Evolutionary conservation across 2,329 filamentous ascomycete species (phyloP), one percentile per base, ranked within the genome.

Genomic region (Talaromyces sp.): DNA sequence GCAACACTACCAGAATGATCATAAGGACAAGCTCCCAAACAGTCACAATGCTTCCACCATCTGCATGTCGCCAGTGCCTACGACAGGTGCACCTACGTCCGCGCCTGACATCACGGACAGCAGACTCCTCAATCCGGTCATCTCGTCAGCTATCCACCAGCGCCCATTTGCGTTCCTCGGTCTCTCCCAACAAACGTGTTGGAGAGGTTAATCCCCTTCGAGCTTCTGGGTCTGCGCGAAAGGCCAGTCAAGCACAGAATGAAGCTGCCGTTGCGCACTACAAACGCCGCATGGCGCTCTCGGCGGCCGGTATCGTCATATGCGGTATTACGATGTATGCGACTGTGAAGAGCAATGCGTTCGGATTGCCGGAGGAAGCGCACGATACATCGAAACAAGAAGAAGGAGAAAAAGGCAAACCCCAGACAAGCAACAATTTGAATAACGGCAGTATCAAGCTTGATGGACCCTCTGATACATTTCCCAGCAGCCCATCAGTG

Each of bases 241-340:
- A 52, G 33, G 15, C n/a, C 15, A 65, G 55, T 55, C 69, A 71
- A 48, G 63, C 51, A 33, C 62, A 41, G 53, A 51, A 53, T 58
- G 66, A 13, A 59, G 69, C 21, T 64, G 70, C 15, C 53, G 68
- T 60, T 39, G 65, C 65, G 4, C 64, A 66, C 41, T 67, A 66
- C 51, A 67, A 66, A 31, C 69, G 69, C 9, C 70, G 69, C 11
- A 69, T 76, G 40, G 56, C 62, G 1, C 52, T 70, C 9, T 74
- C 73, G 1, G 71, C 66, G 0, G 69, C 63, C 0, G 76, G 76
- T 2, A 76, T 78, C 6, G 68, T 69, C 0, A 64, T 66, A 5
- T 75, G 72, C 56, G 73, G 70, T 8, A 64, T 69, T 2, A 72
- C 71, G 21, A 75, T 77, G 67, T 76, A 75, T 50, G 74, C 69